These are phyloP conservation scores for Pseudozyma sp. DNA, from an alignment of 1,284 basidiomycete genomes.

Conservation along the genomic window DNA sequence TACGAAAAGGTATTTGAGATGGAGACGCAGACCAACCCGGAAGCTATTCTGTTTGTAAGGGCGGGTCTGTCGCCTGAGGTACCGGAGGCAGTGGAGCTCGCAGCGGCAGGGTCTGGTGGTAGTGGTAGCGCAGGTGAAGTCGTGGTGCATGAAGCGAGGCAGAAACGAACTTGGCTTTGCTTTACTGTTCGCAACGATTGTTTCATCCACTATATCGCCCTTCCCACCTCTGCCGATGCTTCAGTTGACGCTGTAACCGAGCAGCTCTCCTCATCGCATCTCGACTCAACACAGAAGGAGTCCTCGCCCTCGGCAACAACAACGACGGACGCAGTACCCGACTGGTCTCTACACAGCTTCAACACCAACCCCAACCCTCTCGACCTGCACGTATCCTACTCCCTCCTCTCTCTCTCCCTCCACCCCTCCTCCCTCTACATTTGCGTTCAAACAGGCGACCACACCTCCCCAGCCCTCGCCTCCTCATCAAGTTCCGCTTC, in stretches of 20 bases:
- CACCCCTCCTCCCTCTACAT: constrained; percentile 56
- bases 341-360: constrained; percentile 50
- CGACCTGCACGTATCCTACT: constrained; percentile 62
- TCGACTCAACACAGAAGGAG: constrained; percentile 2
- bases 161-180: constrained; percentile 53
- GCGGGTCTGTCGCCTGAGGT: constrained; percentile 28
- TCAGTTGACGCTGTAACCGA: background rate
- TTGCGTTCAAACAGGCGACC: constrained; percentile 62
- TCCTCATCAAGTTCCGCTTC: constrained; percentile 13
- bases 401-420: constrained; percentile 57
- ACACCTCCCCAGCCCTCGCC: constrained; percentile 27
- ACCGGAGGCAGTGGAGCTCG: background rate
- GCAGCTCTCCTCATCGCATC: background rate
- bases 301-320: background rate
- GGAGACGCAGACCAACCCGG: constrained; percentile 57
- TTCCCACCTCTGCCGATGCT: constrained; percentile 43
- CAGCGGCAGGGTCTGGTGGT: too few relatives aligned
- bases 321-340: background rate
- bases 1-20: constrained; percentile 50
- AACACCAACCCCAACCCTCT: constrained; percentile 59
- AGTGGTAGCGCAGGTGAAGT: constrained; percentile 15
- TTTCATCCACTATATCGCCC: constrained; percentile 58
- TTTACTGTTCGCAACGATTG: constrained; percentile 56
- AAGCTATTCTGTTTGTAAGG: constrained; percentile 59
- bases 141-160: constrained; percentile 15